phyloP scores from a whole-genome alignment of 2,329 filamentous ascomycete genomes.

The Zasmidium angulare region DNA sequence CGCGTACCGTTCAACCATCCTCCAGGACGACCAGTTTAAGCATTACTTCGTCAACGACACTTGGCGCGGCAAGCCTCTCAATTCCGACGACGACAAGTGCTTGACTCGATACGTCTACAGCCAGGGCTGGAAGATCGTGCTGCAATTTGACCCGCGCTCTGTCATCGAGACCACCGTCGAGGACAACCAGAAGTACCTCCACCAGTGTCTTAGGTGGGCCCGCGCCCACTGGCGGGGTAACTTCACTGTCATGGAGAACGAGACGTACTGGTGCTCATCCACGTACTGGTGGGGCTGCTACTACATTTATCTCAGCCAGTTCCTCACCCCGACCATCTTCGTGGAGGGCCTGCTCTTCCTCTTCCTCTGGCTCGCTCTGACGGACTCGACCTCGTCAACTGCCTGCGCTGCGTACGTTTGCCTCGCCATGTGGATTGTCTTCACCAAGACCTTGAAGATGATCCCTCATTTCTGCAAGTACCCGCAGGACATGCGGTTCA shows the following conservation, averaged over 20 bases:
- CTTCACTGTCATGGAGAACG: slow-evolving; percentile 45
- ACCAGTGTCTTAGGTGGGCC: slow-evolving; percentile 58
- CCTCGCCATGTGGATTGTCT: slow-evolving; percentile 49
- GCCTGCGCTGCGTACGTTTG: slow-evolving; percentile 7
- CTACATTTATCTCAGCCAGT: slow-evolving; percentile 55
- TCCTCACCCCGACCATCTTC: slow-evolving; percentile 58
- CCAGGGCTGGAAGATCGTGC: slow-evolving; percentile 53
- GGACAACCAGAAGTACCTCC: slow-evolving; percentile 49
- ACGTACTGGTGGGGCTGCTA: slow-evolving; percentile 55
- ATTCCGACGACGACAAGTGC: slow-evolving; percentile 63
- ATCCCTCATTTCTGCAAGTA: slow-evolving; percentile 53
- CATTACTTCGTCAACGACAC: slow-evolving; percentile 50
- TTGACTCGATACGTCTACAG: slow-evolving; percentile 55
- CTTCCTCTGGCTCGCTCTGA: slow-evolving; percentile 32
- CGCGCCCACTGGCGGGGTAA: slow-evolving; percentile 61
- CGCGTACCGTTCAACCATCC: slow-evolving; percentile 52
- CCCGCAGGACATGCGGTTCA: slow-evolving; percentile 52
- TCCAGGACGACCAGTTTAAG: slow-evolving; percentile 47
- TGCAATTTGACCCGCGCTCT: slow-evolving; percentile 54
- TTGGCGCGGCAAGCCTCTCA: slow-evolving; percentile 53
- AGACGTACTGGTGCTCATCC: slow-evolving; percentile 33
- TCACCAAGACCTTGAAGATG: slow-evolving; percentile 60
- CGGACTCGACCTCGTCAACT: background rate
- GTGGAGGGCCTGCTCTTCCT: slow-evolving; percentile 50
- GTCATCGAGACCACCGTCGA: slow-evolving; percentile 57